A percentile compares a stretch with the other conserved stretches of the same genome.
Conservation (phyloP, 345 rosid species). For the Populus alba region DNA sequence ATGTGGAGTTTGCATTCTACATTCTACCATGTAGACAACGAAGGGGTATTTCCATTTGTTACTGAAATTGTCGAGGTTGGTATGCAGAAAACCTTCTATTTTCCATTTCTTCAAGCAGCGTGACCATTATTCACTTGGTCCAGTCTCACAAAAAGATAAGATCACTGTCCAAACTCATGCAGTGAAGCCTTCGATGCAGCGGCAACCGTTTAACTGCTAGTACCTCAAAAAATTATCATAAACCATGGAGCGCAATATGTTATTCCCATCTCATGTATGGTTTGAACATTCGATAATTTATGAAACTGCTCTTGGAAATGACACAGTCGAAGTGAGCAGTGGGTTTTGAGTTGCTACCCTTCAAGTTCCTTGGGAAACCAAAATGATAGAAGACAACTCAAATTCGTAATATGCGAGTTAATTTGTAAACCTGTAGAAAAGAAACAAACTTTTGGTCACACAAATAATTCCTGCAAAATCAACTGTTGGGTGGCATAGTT, state of each 20-base stretch:
- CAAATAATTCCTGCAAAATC: not conserved
- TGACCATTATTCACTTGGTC: not conserved
- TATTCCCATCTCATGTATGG: not conserved
- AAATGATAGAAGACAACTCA: not conserved
- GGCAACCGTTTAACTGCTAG: too few species aligned
- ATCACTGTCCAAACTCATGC: too few species aligned
- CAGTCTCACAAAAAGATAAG: not conserved
- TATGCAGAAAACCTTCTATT: not conserved
- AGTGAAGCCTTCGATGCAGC: too few species aligned
- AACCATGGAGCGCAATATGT: not conserved
- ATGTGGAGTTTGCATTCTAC: too few species aligned
- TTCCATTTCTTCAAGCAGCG: not conserved
- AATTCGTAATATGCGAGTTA: constrained; percentile 31
- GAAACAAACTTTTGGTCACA: not conserved
- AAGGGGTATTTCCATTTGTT: not conserved
- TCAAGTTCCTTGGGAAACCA: not conserved
- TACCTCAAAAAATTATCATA: not conserved
- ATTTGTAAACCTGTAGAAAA: constrained; percentile 28
- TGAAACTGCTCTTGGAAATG: not conserved
- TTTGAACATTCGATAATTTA: not conserved
- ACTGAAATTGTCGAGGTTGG: not conserved
- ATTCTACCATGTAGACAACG: not conserved
- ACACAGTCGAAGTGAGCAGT: not conserved
- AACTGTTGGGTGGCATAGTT: too few species aligned
- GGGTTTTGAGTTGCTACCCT: not conserved